Base-by-base conservation (phyloP, 2,329 filamentous ascomycete genomes). In the Aspergillus sergii region DNA sequence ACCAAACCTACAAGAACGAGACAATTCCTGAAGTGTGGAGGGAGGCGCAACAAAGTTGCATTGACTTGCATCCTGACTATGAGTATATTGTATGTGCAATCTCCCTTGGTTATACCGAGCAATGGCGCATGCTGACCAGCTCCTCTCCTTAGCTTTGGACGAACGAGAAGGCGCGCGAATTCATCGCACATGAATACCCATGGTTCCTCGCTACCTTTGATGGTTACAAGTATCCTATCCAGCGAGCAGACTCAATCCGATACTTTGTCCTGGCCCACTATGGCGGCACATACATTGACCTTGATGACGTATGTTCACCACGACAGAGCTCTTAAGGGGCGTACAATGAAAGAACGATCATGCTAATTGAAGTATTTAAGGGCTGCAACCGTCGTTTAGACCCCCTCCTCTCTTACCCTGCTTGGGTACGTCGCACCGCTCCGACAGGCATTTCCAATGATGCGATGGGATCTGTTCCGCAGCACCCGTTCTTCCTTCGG, bases 371-470 rank as follows among this genome's bases (percentile, higher is more conserved):
- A 66, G 46, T 14, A 50, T 54, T 55, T 14, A 56, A 89, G 86
- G 89, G 89, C 69, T 92, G 89, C 80, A 85, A 88, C 69, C 85
- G 88, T 63, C 85, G 85, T 57, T 83, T 91, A 55, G 89, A 91
- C 71, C 88, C 89, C 59, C 83, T 91, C 16, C 86, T 90, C 61
- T 82, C 83, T 57, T 92, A 91, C 76, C 87, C 87, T 21, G 88
- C 89, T 48, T 92, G 88, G 85, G 82, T 91, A 16, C 87, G 89
- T 67, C 86, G 88, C 67, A 94, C 91, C 0, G 80, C 85, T 3
- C 91, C 91, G 2, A 94, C 91, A 1, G 91, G 91, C 66, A 91
- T 94, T 69, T 91, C 89, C 68, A 94, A 94, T 80, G 91, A 94
- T 72, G 89, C 89, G 46, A 93, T 94, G 90, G 90, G 90, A 56